Percentiles rank a stretch among this genome's conserved stretches.
phyloP scores from a whole-genome alignment of 2,329 filamentous ascomycete genomes.

The Biscogniauxia sp. region DNA sequence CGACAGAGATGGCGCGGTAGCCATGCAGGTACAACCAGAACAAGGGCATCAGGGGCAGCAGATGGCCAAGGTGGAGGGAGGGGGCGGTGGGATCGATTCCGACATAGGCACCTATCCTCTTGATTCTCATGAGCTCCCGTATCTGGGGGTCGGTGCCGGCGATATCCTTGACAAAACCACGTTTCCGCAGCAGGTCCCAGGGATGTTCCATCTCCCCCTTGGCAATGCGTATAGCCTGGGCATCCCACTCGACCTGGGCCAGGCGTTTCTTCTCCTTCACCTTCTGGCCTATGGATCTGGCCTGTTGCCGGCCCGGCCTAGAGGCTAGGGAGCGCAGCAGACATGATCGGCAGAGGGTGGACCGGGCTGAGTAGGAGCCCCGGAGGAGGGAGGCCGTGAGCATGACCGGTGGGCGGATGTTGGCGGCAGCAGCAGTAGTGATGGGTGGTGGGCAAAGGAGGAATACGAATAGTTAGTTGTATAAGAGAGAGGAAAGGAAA shows the following conservation, averaged over 20 bases:
- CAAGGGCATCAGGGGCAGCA: slow-evolving; percentile 77
- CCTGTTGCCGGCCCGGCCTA: slow-evolving; percentile 11
- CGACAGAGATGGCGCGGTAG: slow-evolving; percentile 62
- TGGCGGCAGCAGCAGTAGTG: too few species aligned
- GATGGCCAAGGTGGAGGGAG: slow-evolving; percentile 77
- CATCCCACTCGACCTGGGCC: slow-evolving; percentile 47
- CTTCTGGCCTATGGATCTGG: slow-evolving; percentile 40
- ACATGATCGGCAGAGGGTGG: slow-evolving; percentile 27
- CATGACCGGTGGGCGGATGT: slow-evolving; percentile 14
- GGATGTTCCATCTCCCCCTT: slow-evolving; percentile 51
- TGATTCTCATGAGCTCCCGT: slow-evolving; percentile 60
- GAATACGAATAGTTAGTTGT: too few species aligned
- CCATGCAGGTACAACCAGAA: slow-evolving; percentile 83
- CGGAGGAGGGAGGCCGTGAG: slow-evolving; percentile 8
- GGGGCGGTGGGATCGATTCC: slow-evolving; percentile 79
- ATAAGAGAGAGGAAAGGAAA: too few species aligned
- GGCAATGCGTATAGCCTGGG: slow-evolving; percentile 45
- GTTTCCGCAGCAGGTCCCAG: slow-evolving; percentile 65
- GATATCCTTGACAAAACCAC: slow-evolving; percentile 71
- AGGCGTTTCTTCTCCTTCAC: slow-evolving; percentile 43
- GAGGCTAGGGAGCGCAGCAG: slow-evolving; percentile 16
- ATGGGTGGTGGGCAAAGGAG: too few species aligned
- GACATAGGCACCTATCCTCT: slow-evolving; percentile 72
- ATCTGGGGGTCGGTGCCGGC: slow-evolving; percentile 54
- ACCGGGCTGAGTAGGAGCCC: slow-evolving; percentile 9